phyloP scores from a whole-genome alignment of 768 basidiomycete species.

The Dioszegia hungarica region DNA sequence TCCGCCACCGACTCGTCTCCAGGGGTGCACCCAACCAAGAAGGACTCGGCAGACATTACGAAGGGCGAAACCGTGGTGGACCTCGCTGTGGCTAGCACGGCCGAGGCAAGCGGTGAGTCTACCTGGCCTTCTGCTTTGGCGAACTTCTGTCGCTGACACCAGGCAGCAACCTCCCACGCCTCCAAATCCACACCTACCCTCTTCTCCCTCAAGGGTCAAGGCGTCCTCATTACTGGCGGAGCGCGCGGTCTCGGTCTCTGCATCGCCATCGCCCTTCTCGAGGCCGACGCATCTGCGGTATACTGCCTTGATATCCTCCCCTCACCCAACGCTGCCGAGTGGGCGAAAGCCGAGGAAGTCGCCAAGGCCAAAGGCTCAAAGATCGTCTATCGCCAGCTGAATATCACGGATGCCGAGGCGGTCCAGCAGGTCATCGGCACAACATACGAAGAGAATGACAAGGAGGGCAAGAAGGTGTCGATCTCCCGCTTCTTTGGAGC shows the following conservation, averaged over 20 bases:
- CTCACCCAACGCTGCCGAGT: constrained; percentile 25
- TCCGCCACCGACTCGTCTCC: too few species aligned
- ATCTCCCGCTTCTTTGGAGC: constrained; percentile 18
- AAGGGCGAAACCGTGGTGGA: background rate
- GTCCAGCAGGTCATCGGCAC: constrained; percentile 1
- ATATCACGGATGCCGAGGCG: constrained; percentile 19
- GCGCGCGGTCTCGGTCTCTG: constrained; percentile 41
- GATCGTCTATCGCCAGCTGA: constrained; percentile 21
- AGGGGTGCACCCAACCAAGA: too few species aligned
- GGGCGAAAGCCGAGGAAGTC: constrained; percentile 12
- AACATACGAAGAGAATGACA: constrained; percentile 16
- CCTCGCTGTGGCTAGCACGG: background rate
- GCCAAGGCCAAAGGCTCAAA: constrained; percentile 2
- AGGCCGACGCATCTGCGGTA: constrained; percentile 31
- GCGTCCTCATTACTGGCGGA: constrained; percentile 37
- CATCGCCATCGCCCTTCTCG: constrained; percentile 33
- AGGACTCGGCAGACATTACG: background rate
- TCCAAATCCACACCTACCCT: constrained; percentile 17
- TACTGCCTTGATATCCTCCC: constrained; percentile 35
- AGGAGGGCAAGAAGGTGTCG: constrained; percentile 3
- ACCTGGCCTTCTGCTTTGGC: too few species aligned
- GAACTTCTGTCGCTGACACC: too few species aligned
- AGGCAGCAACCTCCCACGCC: background rate
- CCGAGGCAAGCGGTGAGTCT: background rate
- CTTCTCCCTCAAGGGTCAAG: constrained; percentile 30